Evolutionary conservation across 495 filamentous ascomycete species (phyloP).

Genomic region (Aspergillus nidulans): DNA sequence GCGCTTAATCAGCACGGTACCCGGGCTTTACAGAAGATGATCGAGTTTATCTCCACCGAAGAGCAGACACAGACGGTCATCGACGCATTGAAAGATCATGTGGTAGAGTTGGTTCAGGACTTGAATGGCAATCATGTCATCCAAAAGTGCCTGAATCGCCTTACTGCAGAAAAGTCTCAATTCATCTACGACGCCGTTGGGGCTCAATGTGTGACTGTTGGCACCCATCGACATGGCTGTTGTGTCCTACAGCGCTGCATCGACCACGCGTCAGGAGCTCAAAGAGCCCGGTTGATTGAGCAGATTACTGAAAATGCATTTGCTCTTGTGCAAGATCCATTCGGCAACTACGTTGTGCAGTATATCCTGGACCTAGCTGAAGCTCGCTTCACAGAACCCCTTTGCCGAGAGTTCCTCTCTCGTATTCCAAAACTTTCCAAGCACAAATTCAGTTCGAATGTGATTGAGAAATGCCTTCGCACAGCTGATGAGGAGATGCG

Average conservation of each 20-base stretch:
- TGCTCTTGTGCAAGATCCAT: constrained; percentile 87
- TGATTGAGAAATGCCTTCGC: constrained; percentile 95
- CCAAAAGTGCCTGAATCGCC: constrained; percentile 96
- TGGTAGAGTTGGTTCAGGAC: constrained; percentile 92
- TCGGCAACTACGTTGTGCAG: constrained; percentile 97
- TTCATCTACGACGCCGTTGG: constrained; percentile 98
- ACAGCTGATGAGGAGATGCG: constrained; percentile 65
- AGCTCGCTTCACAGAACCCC: constrained; percentile 72
- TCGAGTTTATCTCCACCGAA: constrained; percentile 82
- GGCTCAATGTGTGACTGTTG: constrained; percentile 77
- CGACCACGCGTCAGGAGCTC: constrained; percentile 85
- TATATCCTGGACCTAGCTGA: constrained; percentile 95
- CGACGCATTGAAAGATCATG: constrained; percentile 65
- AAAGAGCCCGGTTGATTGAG: constrained; percentile 80
- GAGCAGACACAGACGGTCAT: constrained; percentile 80
- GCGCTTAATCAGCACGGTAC: constrained; percentile 96
- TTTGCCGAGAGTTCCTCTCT: constrained; percentile 71
- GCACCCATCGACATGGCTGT: constrained; percentile 96
- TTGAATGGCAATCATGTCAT: constrained; percentile 98
- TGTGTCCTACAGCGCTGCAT: constrained; percentile 98
- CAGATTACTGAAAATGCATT: constrained; percentile 81
- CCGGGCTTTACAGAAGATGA: constrained; percentile 97
- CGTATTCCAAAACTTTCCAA: constrained; percentile 75
- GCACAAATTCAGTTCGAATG: constrained; percentile 99
- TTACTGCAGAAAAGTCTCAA: constrained; percentile 72